Evolutionary conservation across 768 basidiomycete species (phyloP), one percentile per base, ranked within the genome.

Genomic region (Auriculariales sp.): DNA sequence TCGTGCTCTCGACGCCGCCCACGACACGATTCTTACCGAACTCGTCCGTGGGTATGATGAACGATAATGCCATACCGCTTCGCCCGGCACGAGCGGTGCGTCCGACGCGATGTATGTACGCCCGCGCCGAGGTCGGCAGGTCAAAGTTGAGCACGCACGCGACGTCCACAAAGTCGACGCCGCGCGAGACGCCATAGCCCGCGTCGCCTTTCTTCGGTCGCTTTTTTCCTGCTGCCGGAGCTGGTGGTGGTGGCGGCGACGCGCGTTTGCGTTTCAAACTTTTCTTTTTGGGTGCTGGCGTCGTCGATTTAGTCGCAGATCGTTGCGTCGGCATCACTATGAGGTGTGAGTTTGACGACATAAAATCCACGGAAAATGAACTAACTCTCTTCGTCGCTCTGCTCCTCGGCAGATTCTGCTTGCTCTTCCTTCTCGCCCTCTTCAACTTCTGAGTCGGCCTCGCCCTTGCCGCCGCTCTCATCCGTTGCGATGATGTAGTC

Each of bases 401-500:
- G 62, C n/a, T 59, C 70, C 12, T 59, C 65, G 15, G 66, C 68
- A 12, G 66, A 65, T 1, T 63, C 63, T 11, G 63, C 65, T 4
- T 39, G 44, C 4, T 61, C 62, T 32, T 68, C 74, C 10, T 69
- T 66, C 12, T 64, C 62, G 15, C 61, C 66, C 17, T 65, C 59
- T 48, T 77, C 77, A 10, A 65, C 64, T 9, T 70, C 72, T n/a
- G 63, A 62, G 49, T 80, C 78, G 14, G 67, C 67, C 50, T 75
- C 75, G 1, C 69, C 67, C 3, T 68, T 69, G 3, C 71, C 68
- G 1, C 78, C 77, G 51, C 78, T 79, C 65, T 98, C 95, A 60
- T 98, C 94, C 9, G 93, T 94, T 1, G 95, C 95, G 49, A 99
- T 95, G 54, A 98, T 91, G 62, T 98, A 97, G 62, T 99, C 92